These are phyloP conservation scores for Eucommia ulmoides DNA, from an alignment of 257 asterid species.

Conservation along the genomic window DNA sequence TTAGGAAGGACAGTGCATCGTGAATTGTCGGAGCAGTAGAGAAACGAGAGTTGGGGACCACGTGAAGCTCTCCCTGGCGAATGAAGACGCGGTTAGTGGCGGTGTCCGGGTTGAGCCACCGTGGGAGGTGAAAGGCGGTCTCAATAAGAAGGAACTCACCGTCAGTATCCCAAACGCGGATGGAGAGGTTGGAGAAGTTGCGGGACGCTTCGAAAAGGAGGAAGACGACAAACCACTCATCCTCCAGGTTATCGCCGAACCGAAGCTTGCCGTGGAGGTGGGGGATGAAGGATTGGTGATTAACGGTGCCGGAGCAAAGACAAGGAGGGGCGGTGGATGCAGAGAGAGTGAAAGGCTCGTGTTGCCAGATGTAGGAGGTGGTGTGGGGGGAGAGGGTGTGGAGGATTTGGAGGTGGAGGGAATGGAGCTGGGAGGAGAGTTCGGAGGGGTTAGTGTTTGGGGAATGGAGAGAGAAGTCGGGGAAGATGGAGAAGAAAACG, in stretches of 20 bases:
- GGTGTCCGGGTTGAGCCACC: constrained; percentile 79
- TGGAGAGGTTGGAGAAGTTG: constrained; percentile 39
- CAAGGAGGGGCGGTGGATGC: constrained; percentile 12
- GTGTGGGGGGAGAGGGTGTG: constrained; percentile 31
- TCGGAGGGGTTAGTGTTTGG: constrained; percentile 13
- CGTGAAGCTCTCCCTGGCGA: constrained; percentile 52
- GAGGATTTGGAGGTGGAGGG: constrained; percentile 66
- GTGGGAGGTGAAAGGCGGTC: constrained; percentile 77
- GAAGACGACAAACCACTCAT: constrained; percentile 89
- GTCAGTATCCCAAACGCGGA: constrained; percentile 68
- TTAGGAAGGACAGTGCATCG: constrained; percentile 36
- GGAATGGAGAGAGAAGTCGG: constrained; percentile 5
- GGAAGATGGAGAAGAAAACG: constrained; percentile 50
- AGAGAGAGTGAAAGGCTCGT: constrained; percentile 62
- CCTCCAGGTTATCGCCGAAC: constrained; percentile 80
- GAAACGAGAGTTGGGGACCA: constrained; percentile 38
- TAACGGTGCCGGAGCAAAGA: background rate
- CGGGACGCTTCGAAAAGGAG: constrained; percentile 56
- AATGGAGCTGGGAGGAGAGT: constrained; percentile 36
- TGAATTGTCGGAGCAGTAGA: constrained; percentile 29
- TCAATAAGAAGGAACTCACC: constrained; percentile 79
- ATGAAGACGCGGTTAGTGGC: constrained; percentile 68
- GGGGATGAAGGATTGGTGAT: constrained; percentile 23
- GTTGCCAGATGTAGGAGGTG: constrained; percentile 63
- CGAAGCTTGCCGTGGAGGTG: constrained; percentile 79